These are phyloP conservation scores for Polytrichum formosum DNA, from an alignment of 225 moss, liverwort and hornwort genomes.

Conservation along the genomic window DNA sequence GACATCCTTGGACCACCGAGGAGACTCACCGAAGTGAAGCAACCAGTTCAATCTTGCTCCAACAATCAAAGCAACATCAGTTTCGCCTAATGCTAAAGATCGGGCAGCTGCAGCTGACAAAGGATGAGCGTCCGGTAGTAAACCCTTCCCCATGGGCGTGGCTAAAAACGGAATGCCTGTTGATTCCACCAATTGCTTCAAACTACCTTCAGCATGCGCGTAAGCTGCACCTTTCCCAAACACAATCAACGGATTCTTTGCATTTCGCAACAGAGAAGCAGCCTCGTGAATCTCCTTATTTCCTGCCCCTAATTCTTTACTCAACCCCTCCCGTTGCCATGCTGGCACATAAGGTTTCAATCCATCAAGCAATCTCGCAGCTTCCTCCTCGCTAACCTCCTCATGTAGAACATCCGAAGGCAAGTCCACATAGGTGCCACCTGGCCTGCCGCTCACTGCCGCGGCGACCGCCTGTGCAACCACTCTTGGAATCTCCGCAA, in stretches of 20 bases:
- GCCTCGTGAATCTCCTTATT: constrained; percentile 46
- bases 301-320: constrained; percentile 41
- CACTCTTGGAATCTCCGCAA: constrained; percentile 72
- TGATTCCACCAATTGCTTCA: constrained; percentile 63
- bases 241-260: constrained; percentile 82
- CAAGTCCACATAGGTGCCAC: constrained; percentile 80
- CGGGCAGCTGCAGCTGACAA: constrained; percentile 82
- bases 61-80: constrained; percentile 75
- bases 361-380: constrained; percentile 39
- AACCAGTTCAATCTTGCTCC: constrained; percentile 96
- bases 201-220: constrained; percentile 68
- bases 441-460: constrained; percentile 70
- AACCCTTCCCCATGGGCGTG: constrained; percentile 94
- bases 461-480: constrained; percentile 63
- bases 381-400: constrained; percentile 66
- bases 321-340: constrained; percentile 31
- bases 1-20: constrained; percentile 70
- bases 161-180: constrained; percentile 90
- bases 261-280: constrained; percentile 62
- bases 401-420: constrained; percentile 92
- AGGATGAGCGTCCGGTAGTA: constrained; percentile 86
- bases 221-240: constrained; percentile 97
- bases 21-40: constrained; percentile 93
- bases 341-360: constrained; percentile 59
- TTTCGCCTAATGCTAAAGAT: constrained; percentile 73